Base-by-base conservation (phyloP, 179 eudicot genomes). In the Silene coronaria region DNA sequence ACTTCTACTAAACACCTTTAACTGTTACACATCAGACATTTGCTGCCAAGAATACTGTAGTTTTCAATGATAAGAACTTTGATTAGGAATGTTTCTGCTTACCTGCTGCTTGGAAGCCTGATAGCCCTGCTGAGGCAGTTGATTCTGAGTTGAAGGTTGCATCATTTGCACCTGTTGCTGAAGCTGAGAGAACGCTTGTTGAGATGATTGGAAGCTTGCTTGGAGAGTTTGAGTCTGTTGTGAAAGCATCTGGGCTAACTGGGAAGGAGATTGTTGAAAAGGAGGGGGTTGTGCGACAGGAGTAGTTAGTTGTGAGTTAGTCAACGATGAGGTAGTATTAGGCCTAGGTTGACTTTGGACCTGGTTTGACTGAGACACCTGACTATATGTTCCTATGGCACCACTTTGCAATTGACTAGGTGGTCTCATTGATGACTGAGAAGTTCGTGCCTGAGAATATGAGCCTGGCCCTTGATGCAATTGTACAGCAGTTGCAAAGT, bases 191-290 rank as follows among this genome's bases (percentile, higher is more conserved):
- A 92, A 77, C 45, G 95, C 86, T 79, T 89, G 91, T 81, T 92
- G 95, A 22, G 99, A 91, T 71, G 99, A 89, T 77, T 95, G 97
- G 34, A 85, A 87, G 64, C 91, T 92, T 22, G 96, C 97, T 81
- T 90, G 93, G 64, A 95, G 86, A 71, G 85, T 79, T 79, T 95
- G 95, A 22, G 86, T 88, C 83, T 90, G 99, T 75, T 95, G 97
- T 13, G 97, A 88, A 78, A 95, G 79, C 96, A 90, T 88, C 87
- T 95, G 97, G 71, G 94, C 93, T 80, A 91, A 78, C 70, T 88
- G 91, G 59, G 99, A 90, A 73, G 97, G 87, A 80, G 99, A 78
- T 61, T 91, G 97, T 60, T 87, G 85, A 53, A 75, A 71, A n/a
- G 84, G 80, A 74, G 46, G 68, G 24, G 74, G 80, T 71, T 85